These are phyloP conservation scores for Symbiodinium pilosum DNA, from an alignment of 73 alveolate species.

Conservation along the genomic window DNA sequence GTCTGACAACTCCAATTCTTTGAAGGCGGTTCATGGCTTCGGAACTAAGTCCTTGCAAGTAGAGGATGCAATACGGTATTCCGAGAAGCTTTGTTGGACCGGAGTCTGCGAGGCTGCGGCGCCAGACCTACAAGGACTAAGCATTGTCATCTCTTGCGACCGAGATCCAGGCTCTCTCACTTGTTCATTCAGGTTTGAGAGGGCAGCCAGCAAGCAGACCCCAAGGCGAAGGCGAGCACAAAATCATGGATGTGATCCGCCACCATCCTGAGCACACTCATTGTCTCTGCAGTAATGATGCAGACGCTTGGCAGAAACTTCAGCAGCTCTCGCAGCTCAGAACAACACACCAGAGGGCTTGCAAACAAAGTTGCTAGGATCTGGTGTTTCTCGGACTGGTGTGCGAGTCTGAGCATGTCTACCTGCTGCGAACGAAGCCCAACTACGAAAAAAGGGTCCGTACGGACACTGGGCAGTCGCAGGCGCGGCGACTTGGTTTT, in stretches of 20 bases:
- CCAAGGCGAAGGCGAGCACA: slow-evolving; percentile 94
- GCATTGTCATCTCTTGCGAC: slow-evolving; percentile 77
- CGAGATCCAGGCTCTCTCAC: slow-evolving; percentile 48
- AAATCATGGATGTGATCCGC: slow-evolving; percentile 86
- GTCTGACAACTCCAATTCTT: no score
- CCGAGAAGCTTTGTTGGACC: no score
- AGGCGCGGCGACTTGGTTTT: not conserved
- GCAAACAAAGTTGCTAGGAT: slow-evolving; percentile 28
- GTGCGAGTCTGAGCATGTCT: slow-evolving; percentile 67
- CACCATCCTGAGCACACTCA: slow-evolving; percentile 86
- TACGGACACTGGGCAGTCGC: slow-evolving; percentile 19
- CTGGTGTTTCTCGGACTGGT: slow-evolving; percentile 77
- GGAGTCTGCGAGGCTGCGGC: slow-evolving; percentile 22
- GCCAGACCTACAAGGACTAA: slow-evolving; percentile 53
- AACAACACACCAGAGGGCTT: not conserved
- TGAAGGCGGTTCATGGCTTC: no score
- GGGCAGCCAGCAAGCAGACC: not conserved
- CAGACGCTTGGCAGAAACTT: not conserved
- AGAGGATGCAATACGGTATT: no score
- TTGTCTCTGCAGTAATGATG: slow-evolving; percentile 87
- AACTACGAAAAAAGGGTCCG: slow-evolving; percentile 78
- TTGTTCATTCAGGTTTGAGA: no score
- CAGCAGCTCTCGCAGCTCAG: not conserved
- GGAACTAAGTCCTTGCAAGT: no score
- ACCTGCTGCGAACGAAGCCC: slow-evolving; percentile 84